Evolutionary conservation across 495 filamentous ascomycete genomes (phyloP).

Genomic region (Mycothermus thermophilus): DNA sequence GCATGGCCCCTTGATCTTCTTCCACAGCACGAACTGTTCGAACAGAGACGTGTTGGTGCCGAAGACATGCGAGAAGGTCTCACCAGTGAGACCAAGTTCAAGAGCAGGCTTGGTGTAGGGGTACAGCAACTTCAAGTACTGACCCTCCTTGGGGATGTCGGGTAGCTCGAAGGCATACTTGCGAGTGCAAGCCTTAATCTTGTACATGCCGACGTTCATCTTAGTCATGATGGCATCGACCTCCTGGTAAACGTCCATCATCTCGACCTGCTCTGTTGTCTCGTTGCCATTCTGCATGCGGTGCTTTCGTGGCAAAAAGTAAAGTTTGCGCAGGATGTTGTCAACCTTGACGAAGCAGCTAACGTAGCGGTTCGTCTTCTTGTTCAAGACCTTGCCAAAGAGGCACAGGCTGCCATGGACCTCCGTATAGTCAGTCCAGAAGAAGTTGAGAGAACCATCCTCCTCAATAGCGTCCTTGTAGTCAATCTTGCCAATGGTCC

Average conservation of each 20-base stretch:
- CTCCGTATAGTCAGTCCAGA: constrained; percentile 95
- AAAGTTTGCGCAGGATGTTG: constrained; percentile 85
- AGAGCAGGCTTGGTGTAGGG: constrained; percentile 65
- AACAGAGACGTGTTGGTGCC: constrained; percentile 89
- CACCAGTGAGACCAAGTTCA: constrained; percentile 48
- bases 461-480: constrained; percentile 71
- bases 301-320: constrained; percentile 73
- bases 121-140: constrained; percentile 90
- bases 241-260: constrained; percentile 82
- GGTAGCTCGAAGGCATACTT: constrained; percentile 94
- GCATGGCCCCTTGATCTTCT: constrained; percentile 95
- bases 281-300: constrained; percentile 43
- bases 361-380: constrained; percentile 58
- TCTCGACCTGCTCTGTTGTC: constrained; percentile 68
- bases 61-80: constrained; percentile 91
- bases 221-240: constrained; percentile 74
- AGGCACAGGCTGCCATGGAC: constrained; percentile 83
- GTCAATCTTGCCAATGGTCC: constrained; percentile 60
- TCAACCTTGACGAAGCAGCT: constrained; percentile 96
- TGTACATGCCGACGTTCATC: constrained; percentile 72
- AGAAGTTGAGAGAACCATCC: constrained; percentile 84
- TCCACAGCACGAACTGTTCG: constrained; percentile 96
- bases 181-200: constrained; percentile 76
- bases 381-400: constrained; percentile 93
- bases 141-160: constrained; percentile 70